phyloP scores from a whole-genome alignment of 306 rosid species.

The Cucurbita argyrosperma region DNA sequence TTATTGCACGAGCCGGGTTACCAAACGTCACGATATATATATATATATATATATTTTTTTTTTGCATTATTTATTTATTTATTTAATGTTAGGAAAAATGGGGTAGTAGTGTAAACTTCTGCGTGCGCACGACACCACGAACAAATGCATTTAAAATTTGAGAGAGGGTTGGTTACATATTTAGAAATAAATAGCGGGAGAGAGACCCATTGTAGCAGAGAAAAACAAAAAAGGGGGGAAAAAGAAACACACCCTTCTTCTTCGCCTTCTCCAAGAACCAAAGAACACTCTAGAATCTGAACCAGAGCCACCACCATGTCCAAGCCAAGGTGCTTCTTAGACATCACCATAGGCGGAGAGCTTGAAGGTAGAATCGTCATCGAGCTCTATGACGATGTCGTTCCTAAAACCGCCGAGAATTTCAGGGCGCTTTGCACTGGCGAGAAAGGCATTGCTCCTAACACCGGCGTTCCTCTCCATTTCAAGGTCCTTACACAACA shows the following conservation, averaged over 20 bases:
- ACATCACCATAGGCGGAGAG: conserved; percentile 48
- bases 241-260: background rate
- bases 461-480: conserved; percentile 41
- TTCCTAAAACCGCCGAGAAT: conserved; percentile 70
- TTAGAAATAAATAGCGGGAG: conserved; percentile 10
- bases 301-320: conserved; percentile 22
- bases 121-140: too few species aligned
- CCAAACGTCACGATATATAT: too few species aligned
- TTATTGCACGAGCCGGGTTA: too few species aligned
- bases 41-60: too few species aligned
- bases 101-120: too few species aligned
- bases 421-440: conserved; percentile 71
- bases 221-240: too few species aligned
- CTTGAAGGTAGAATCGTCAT: conserved; percentile 52
- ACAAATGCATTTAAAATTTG: background rate
- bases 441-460: conserved; percentile 42
- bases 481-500: conserved; percentile 34
- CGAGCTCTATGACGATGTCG: conserved; percentile 49
- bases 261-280: background rate
- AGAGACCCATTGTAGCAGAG: background rate
- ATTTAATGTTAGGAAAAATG: too few species aligned
- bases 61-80: too few species aligned
- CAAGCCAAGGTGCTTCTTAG: conserved; percentile 44
- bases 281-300: background rate
- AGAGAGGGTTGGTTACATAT: background rate